A percentile compares a stretch with the other conserved stretches of the same genome.
Conservation (phyloP, 164 flowering plant species). For the Liriodendron chinense region DNA sequence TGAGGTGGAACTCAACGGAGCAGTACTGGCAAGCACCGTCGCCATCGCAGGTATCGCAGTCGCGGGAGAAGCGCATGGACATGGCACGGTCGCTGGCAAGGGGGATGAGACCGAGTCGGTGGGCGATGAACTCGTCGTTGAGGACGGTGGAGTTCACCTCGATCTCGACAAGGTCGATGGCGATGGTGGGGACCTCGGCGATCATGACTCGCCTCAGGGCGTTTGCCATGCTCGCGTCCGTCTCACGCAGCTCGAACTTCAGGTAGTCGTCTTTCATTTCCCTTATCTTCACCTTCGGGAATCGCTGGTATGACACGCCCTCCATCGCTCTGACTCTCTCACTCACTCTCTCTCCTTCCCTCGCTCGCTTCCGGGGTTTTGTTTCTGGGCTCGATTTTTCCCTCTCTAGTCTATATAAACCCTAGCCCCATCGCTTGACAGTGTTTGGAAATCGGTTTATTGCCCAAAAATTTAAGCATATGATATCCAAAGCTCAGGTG, state of each 20-base stretch:
- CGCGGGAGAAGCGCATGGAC: slow-evolving; percentile 89
- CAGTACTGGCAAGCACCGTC: slow-evolving; percentile 97
- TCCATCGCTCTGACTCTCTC: slow-evolving; percentile 7
- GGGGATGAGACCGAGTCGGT: slow-evolving; percentile 94
- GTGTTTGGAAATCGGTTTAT: too few relatives aligned
- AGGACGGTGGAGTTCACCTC: slow-evolving; percentile 95
- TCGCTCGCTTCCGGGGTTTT: background rate
- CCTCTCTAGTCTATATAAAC: too few relatives aligned
- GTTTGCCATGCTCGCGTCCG: slow-evolving; percentile 87
- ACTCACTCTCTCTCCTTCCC: background rate
- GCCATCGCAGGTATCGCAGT: slow-evolving; percentile 94
- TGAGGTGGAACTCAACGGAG: slow-evolving; percentile 85
- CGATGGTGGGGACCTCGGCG: slow-evolving; percentile 92
- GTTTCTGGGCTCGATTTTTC: too few relatives aligned
- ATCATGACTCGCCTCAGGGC: slow-evolving; percentile 95
- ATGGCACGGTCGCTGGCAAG: slow-evolving; percentile 80
- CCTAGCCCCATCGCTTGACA: too few relatives aligned
- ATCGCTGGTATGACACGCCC: slow-evolving; percentile 78
- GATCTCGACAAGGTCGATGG: slow-evolving; percentile 94
- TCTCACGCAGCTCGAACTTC: slow-evolving; percentile 90
- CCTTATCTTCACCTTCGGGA: slow-evolving; percentile 77
- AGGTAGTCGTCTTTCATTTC: slow-evolving; percentile 71
- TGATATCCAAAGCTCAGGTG: too few relatives aligned
- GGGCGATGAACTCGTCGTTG: slow-evolving; percentile 95
- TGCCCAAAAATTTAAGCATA: too few relatives aligned